Evolutionary conservation across 495 filamentous ascomycete species (phyloP).

Genomic region (Talaromyces liani): DNA sequence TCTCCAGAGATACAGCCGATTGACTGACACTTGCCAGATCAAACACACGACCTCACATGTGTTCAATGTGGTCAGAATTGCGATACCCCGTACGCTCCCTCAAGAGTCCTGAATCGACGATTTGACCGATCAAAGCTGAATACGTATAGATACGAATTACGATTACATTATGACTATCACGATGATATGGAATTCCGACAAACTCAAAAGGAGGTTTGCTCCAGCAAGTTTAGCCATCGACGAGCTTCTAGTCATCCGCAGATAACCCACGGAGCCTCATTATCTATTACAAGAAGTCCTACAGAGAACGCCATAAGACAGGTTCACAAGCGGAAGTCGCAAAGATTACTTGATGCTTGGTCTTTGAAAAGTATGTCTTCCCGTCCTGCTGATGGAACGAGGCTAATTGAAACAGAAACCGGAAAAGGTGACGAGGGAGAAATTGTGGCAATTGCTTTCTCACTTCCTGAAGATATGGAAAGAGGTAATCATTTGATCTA

Average conservation of each 20-base stretch:
- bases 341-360: constrained; percentile 20
- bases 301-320: neutral
- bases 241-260: constrained; percentile 2
- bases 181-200: constrained; percentile 9
- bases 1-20: neutral
- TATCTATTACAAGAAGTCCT: neutral
- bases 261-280: neutral
- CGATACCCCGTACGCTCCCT: constrained; percentile 4
- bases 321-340: constrained; percentile 12
- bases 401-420: constrained; percentile 15
- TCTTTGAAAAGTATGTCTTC: constrained; percentile 18
- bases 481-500: constrained; percentile 12
- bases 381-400: neutral
- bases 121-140: neutral
- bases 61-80: constrained; percentile 5
- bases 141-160: constrained; percentile 3
- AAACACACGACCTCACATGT: neutral
- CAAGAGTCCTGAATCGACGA: no score
- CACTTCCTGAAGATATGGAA: constrained; percentile 24
- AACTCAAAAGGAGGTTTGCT: neutral
- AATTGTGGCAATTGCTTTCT: constrained; percentile 24
- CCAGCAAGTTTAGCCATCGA: neutral
- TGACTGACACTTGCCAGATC: neutral
- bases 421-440: constrained; percentile 25
- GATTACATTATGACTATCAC: constrained; percentile 7